These are phyloP conservation scores for Aspergillus taichungensis DNA, from an alignment of 495 filamentous ascomycete genomes.

Conservation along the genomic window DNA sequence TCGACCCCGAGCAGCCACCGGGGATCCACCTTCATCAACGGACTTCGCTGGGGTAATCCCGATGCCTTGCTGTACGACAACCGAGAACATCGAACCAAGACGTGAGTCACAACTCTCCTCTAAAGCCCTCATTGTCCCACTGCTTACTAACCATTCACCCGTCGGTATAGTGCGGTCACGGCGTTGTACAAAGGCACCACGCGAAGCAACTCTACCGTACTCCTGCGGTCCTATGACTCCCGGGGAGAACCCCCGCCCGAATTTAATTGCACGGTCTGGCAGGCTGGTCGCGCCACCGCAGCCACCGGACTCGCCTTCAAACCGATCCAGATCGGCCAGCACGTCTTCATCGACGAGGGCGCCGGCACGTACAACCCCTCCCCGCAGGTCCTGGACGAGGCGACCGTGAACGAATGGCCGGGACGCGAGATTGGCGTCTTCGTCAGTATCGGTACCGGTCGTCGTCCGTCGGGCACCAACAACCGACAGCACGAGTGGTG, in stretches of 20 bases:
- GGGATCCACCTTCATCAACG: conserved; percentile 33
- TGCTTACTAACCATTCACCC: not conserved
- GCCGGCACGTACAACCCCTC: conserved; percentile 86
- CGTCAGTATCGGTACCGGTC: conserved; percentile 86
- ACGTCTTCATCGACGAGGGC: conserved; percentile 89
- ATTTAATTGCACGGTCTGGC: conserved; percentile 88
- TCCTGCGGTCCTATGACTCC: conserved; percentile 91
- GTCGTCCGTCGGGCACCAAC: conserved; percentile 66
- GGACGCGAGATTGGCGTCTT: conserved; percentile 85
- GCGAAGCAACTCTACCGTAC: conserved; percentile 52
- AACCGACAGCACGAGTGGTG: conserved; percentile 71
- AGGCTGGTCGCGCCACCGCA: conserved; percentile 89
- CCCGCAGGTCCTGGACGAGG: conserved; percentile 80
- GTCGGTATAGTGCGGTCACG: conserved; percentile 62
- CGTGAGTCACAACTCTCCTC: conserved; percentile 49
- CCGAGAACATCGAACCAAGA: conserved; percentile 82
- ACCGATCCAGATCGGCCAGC: conserved; percentile 87
- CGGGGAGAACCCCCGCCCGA: conserved; percentile 82
- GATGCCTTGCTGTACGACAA: conserved; percentile 68
- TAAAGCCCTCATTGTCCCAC: not conserved
- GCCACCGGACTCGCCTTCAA: conserved; percentile 93
- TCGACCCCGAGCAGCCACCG: conserved; percentile 21
- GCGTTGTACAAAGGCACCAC: conserved; percentile 79
- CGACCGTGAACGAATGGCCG: conserved; percentile 86
- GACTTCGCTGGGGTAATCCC: conserved; percentile 46